Percentiles rank a stretch among this genome's conserved stretches.
phyloP scores from a whole-genome alignment of 345 rosid species.

The Erysimum cheiranthoides region DNA sequence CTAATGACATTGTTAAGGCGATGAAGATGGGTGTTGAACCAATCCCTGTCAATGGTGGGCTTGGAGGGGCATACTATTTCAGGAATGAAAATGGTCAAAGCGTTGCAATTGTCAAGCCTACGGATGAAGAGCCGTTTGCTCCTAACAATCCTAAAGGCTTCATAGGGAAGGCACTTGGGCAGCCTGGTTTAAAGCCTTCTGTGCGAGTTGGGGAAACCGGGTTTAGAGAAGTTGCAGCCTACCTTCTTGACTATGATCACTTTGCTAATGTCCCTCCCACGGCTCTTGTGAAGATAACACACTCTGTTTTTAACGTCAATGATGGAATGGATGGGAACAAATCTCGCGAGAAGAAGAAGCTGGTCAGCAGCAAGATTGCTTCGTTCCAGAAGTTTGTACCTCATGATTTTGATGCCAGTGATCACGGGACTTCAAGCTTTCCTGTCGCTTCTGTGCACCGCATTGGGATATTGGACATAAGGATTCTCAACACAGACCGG shows the following conservation, averaged over 20 bases:
- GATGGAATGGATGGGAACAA: slow-evolving; percentile 61
- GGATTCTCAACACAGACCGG: slow-evolving; percentile 78
- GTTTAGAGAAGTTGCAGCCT: slow-evolving; percentile 73
- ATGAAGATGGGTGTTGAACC: slow-evolving; percentile 64
- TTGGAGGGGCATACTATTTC: slow-evolving; percentile 71
- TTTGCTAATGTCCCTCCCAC: slow-evolving; percentile 81
- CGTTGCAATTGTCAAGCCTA: slow-evolving; percentile 74
- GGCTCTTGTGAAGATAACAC: slow-evolving; percentile 68
- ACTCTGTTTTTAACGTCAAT: slow-evolving; percentile 67
- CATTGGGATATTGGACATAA: slow-evolving; percentile 73
- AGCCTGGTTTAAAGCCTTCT: slow-evolving; percentile 71
- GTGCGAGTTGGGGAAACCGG: slow-evolving; percentile 85
- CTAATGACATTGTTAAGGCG: slow-evolving; percentile 55
- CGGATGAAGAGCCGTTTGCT: slow-evolving; percentile 86
- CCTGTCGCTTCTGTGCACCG: slow-evolving; percentile 68
- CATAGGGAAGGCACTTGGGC: slow-evolving; percentile 73
- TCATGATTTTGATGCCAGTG: slow-evolving; percentile 83
- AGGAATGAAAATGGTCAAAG: slow-evolving; percentile 61
- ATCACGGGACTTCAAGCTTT: slow-evolving; percentile 73
- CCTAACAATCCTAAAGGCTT: slow-evolving; percentile 89
- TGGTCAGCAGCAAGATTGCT: slow-evolving; percentile 69
- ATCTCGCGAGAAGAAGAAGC: slow-evolving; percentile 52
- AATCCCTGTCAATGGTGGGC: slow-evolving; percentile 55
- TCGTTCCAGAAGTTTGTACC: slow-evolving; percentile 73
- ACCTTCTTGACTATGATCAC: slow-evolving; percentile 67